Percentiles rank a stretch among this genome's conserved stretches.
Conservation (phyloP, 257 asterid genomes). For the Gentiana macrophylla region DNA sequence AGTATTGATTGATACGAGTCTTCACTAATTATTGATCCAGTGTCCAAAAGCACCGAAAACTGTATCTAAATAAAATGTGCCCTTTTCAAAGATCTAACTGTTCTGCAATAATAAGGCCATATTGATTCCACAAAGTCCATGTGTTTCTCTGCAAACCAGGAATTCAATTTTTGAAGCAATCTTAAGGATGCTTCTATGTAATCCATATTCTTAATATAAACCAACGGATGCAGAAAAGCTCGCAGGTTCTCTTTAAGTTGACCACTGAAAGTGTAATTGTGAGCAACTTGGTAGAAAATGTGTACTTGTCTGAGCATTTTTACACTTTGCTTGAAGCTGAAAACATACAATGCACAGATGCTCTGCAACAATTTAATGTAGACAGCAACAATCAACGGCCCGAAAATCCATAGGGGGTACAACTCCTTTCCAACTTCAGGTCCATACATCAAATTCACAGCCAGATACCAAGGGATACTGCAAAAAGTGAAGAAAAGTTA, state of each 20-base stretch:
- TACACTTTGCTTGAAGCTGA: constrained; percentile 51
- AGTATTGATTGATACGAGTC: no score
- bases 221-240: constrained; percentile 36
- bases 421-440: constrained; percentile 57
- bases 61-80: constrained; percentile 49
- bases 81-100: constrained; percentile 64
- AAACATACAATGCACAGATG: constrained; percentile 45
- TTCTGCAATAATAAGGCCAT: constrained; percentile 74
- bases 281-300: constrained; percentile 22
- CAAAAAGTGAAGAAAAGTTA: constrained; percentile 14
- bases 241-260: constrained; percentile 41
- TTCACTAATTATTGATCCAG: no score
- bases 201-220: constrained; percentile 31
- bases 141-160: constrained; percentile 41
- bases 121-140: constrained; percentile 54
- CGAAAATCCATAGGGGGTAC: constrained; percentile 72
- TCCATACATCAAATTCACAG: constrained; percentile 48
- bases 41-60: no score
- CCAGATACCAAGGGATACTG: constrained; percentile 62
- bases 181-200: constrained; percentile 27
- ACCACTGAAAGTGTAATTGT: constrained; percentile 29
- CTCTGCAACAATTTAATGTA: constrained; percentile 44
- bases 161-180: constrained; percentile 33
- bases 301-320: constrained; percentile 45
- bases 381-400: constrained; percentile 61